Conservation (phyloP, 2,329 filamentous ascomycete genomes). For the Botrytis deweyae region DNA sequence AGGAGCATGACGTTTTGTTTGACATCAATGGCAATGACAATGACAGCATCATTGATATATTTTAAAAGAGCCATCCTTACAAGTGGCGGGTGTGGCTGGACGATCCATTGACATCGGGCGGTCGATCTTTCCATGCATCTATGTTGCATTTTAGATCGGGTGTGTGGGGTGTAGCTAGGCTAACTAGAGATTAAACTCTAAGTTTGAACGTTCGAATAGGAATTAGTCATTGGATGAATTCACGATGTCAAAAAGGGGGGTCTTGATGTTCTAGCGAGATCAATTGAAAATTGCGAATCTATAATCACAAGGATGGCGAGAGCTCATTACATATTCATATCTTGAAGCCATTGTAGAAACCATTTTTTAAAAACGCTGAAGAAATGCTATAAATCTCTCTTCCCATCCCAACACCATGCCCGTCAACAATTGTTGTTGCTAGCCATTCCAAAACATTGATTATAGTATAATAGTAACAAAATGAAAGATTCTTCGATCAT, state of each 20-base stretch:
- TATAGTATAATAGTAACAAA: conserved; percentile 19
- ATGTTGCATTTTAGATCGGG: conserved; percentile 8
- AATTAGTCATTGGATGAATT: neutral
- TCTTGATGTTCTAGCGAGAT: conserved; percentile 2
- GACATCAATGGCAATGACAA: conserved; percentile 9
- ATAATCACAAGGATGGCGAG: conserved; percentile 10
- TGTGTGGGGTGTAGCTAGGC: neutral
- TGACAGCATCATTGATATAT: conserved; percentile 21
- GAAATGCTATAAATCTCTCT: conserved; percentile 2
- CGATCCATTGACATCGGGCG: conserved; percentile 4
- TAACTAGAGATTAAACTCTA: neutral
- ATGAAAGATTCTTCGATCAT: conserved; percentile 5
- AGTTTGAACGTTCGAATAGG: neutral
- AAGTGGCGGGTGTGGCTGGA: conserved; percentile 21
- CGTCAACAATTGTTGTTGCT: neutral
- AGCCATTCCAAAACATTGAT: conserved; percentile 10
- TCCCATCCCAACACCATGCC: conserved; percentile 20
- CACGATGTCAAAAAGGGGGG: neutral
- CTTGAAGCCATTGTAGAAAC: neutral
- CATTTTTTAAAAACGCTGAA: conserved; percentile 4
- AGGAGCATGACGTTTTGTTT: neutral
- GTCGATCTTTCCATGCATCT: neutral
- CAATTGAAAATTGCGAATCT: conserved; percentile 1
- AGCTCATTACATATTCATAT: conserved; percentile 19
- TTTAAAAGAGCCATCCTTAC: neutral